A percentile compares a stretch with the other conserved stretches of the same genome.
Evolutionary conservation across 2,329 filamentous ascomycete genomes (phyloP).

Genomic region (Penicillium sp.): DNA sequence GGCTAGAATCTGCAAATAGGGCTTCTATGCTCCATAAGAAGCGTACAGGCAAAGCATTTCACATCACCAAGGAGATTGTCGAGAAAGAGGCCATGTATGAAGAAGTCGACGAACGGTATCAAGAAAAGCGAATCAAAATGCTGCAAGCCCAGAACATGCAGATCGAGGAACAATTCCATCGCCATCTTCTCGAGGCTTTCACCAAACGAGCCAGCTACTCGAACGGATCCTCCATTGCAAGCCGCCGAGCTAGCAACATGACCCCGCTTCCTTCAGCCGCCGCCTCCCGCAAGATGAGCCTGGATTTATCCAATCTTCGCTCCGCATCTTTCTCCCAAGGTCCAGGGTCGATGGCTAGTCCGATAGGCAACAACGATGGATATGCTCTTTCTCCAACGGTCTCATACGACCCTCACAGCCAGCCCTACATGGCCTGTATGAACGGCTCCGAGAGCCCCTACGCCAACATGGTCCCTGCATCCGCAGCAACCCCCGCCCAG

Average conservation of each 20-base stretch:
- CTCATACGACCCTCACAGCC: slow-evolving; percentile 22
- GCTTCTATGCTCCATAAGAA: slow-evolving; percentile 91
- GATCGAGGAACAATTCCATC: slow-evolving; percentile 40
- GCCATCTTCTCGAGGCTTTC: slow-evolving; percentile 39
- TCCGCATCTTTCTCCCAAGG: slow-evolving; percentile 29
- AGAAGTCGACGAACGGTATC: slow-evolving; percentile 78
- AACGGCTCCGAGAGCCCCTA: slow-evolving; percentile 20
- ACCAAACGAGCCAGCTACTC: slow-evolving; percentile 24
- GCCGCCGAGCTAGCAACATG: slow-evolving; percentile 28
- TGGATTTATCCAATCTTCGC: slow-evolving; percentile 35
- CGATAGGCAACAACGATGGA: slow-evolving; percentile 21
- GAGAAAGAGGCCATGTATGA: slow-evolving; percentile 95
- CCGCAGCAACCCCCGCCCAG: slow-evolving; percentile 19
- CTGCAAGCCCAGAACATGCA: slow-evolving; percentile 40
- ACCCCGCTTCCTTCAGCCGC: slow-evolving; percentile 29
- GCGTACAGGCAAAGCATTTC: slow-evolving; percentile 78
- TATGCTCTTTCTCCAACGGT: slow-evolving; percentile 30
- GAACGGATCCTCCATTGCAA: slow-evolving; percentile 25
- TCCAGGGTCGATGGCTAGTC: slow-evolving; percentile 27
- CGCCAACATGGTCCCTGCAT: slow-evolving; percentile 20
- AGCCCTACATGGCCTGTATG: slow-evolving; percentile 27
- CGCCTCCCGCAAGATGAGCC: slow-evolving; percentile 36
- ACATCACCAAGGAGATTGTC: slow-evolving; percentile 83
- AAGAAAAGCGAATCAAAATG: slow-evolving; percentile 42
- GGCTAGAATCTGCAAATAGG: slow-evolving; percentile 80